These are phyloP conservation scores for Acacia confusa DNA, from an alignment of 306 rosid genomes.

Conservation along the genomic window DNA sequence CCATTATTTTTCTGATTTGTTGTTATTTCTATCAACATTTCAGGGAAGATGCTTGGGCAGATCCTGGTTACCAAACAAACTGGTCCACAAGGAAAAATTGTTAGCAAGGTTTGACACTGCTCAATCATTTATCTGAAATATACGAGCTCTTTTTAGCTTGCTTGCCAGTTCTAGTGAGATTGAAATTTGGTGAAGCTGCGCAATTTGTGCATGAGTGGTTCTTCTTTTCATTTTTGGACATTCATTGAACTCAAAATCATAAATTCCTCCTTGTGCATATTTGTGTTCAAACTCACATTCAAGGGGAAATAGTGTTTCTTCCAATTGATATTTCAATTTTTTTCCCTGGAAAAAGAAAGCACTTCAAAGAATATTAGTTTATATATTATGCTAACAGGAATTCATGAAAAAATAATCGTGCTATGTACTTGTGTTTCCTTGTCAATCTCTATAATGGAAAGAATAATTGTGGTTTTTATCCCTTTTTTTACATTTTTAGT, in stretches of 20 bases:
- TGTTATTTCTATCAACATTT: slow-evolving; percentile 23
- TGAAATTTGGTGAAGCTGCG: slow-evolving; percentile 4
- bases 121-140: slow-evolving; percentile 23
- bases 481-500: neutral
- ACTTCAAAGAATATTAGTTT: neutral
- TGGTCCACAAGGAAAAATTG: slow-evolving; percentile 90
- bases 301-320: slow-evolving; percentile 16
- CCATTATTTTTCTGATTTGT: neutral
- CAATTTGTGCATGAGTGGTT: neutral
- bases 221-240: neutral
- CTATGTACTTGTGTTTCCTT: neutral
- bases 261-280: slow-evolving; percentile 10
- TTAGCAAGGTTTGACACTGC: slow-evolving; percentile 72
- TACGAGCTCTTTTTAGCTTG: neutral
- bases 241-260: neutral
- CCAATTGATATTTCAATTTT: neutral
- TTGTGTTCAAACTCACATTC: neutral
- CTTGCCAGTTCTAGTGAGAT: neutral
- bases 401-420: neutral
- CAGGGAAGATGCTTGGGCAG: slow-evolving; percentile 98
- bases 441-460: neutral
- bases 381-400: neutral
- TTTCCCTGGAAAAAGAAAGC: neutral
- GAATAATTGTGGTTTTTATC: neutral
- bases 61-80: slow-evolving; percentile 94